Base-by-base conservation (phyloP, 805 yeast genomes). In the Kodamaea jinghongensis region DNA sequence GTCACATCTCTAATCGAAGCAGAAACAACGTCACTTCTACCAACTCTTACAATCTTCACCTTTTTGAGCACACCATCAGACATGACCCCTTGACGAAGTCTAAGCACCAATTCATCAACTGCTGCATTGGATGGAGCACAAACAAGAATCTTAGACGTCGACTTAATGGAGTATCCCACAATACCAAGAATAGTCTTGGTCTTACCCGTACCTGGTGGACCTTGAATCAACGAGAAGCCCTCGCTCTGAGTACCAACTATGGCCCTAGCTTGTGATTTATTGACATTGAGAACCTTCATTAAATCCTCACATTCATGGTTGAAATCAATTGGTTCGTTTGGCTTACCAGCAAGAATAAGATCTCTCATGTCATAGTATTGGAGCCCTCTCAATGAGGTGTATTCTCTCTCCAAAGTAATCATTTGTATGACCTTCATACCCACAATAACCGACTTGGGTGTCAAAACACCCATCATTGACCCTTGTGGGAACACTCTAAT, bases 51-150 rank as follows among this genome's bases (percentile, higher is more conserved):
- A 8, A 93, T 73, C 17, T 71, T 73, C 0, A 96, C 95, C 1
- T 59, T 58, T 45, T 78, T 75, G 1, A 54, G 45, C 9, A 62
- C 61, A 1, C 91, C 91, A 26, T 64, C 58, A 14, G 81, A 64
- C 47, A 76, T 71, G 1, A 90, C 80, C 4, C 96, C 97, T 13
- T 67, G 70, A 48, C 83, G 80, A 43, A 93, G 66, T 56, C 99
- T 82, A 13, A 89, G 52, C 10, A 89, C 93, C 45, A 93, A 70
- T 57, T 95, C 99, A 63, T 93, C 99, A 3, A 93, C 96, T 10
- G 99, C 99, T 1, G 99, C 99, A 67, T 93, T 93, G 58, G 96
- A 87, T 3, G 99, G 99, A 1, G 99, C 98, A 75, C 99, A 95
- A 13, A 93, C 79, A 36, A 93, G 65, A 1, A 93, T 78, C 42